Conservation (phyloP, 2,329 filamentous ascomycete species). For the Venturia oleaginea region DNA sequence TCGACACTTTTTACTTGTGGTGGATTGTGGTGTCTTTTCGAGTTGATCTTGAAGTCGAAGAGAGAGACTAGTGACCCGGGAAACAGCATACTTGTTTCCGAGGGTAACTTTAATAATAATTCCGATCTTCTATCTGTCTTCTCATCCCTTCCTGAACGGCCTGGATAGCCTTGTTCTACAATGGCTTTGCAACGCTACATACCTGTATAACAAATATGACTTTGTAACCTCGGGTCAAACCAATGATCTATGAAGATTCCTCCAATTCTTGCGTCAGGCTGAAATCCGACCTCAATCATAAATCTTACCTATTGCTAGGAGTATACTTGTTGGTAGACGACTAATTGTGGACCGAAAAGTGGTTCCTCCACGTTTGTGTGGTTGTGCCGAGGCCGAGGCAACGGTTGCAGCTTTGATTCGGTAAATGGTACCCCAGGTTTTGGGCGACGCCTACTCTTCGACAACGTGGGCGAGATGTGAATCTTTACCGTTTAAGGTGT, state of each 20-base stretch:
- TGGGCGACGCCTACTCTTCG: neutral
- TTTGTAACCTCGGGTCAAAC: too few species aligned
- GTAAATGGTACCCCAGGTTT: neutral
- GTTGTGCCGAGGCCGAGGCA: neutral
- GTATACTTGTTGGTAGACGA: neutral
- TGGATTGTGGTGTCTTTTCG: neutral
- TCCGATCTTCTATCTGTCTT: neutral
- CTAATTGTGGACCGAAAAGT: neutral
- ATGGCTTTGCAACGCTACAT: too few species aligned
- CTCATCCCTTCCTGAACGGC: too few species aligned
- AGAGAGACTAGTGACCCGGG: neutral
- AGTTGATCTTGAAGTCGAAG: neutral
- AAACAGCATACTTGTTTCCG: neutral
- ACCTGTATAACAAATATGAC: too few species aligned
- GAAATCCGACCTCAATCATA: neutral
- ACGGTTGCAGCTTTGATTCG: neutral
- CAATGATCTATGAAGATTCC: too few species aligned
- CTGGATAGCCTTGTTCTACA: too few species aligned
- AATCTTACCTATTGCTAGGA: neutral
- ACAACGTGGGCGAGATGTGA: neutral
- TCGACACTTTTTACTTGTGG: neutral
- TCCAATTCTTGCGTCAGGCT: neutral
- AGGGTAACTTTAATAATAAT: slow-evolving; percentile 3
- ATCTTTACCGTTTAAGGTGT: neutral
- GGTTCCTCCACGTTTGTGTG: neutral